Evolutionary conservation across 495 filamentous ascomycete species (phyloP).

Genomic region (Aspergillus mulundensis): DNA sequence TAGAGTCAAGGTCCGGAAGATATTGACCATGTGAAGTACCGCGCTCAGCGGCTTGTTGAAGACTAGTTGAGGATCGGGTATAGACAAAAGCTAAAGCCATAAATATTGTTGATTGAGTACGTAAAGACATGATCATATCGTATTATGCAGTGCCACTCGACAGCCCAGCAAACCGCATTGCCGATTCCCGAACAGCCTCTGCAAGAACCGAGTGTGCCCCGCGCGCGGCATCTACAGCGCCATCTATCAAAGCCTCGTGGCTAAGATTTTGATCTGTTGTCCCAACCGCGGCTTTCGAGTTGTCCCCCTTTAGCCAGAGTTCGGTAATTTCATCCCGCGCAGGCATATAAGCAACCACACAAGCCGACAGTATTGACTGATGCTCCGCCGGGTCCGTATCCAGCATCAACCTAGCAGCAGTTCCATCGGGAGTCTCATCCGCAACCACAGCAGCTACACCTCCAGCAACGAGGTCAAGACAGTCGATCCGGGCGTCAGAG

Average conservation of each 20-base stretch:
- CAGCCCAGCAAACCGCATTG: slow-evolving; percentile 30
- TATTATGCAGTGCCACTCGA: slow-evolving; percentile 4
- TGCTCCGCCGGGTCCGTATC: slow-evolving; percentile 85
- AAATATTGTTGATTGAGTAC: neutral
- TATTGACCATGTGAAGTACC: too few relatives aligned
- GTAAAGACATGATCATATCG: neutral
- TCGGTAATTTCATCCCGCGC: slow-evolving; percentile 87
- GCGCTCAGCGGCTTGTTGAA: too few relatives aligned
- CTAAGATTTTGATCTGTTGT: slow-evolving; percentile 25
- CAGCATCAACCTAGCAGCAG: slow-evolving; percentile 57
- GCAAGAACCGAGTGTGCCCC: slow-evolving; percentile 55
- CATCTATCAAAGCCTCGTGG: slow-evolving; percentile 56
- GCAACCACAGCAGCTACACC: slow-evolving; percentile 80
- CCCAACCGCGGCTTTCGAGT: slow-evolving; percentile 35
- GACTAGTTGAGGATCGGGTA: too few relatives aligned
- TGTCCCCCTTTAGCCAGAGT: slow-evolving; percentile 85
- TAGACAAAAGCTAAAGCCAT: too few relatives aligned
- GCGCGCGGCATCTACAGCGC: slow-evolving; percentile 59
- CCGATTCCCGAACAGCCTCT: slow-evolving; percentile 54
- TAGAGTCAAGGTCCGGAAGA: too few relatives aligned
- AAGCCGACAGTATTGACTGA: slow-evolving; percentile 64
- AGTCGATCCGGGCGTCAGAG: slow-evolving; percentile 93
- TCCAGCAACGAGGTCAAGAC: slow-evolving; percentile 83
- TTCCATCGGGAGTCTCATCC: slow-evolving; percentile 32
- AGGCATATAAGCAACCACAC: slow-evolving; percentile 87